Base-by-base conservation (phyloP, 2,329 filamentous ascomycete species). In the Colletotrichum sp. region DNA sequence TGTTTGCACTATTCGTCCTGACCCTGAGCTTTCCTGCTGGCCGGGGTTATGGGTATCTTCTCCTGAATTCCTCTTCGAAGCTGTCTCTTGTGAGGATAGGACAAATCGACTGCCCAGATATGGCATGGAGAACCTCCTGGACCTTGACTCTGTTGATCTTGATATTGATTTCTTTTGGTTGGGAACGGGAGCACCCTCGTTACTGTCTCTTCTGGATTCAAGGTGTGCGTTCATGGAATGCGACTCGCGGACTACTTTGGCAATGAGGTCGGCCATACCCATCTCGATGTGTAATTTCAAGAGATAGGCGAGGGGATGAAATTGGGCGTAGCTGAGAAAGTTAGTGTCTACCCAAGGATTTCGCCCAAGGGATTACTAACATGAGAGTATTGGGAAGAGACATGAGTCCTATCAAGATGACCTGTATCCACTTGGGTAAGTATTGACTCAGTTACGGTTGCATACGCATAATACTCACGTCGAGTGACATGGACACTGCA, bases 211-310 rank as follows among this genome's bases (percentile, higher is more conserved):
- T 7, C 70, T 34, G 2, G 70, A 32, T 14, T 64, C 63, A 4
- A 67, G 43, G 6, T 73, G 70, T 0, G 70, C 69, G 2, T 61
- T 72, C 43, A 75, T 59, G 0, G 73, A 55, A 86, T 93, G 66
- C 77, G 78, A 79, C 6, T 75, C 63, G 28, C 59, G 68, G 1
- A 83, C 78, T 4, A 83, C 79, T 36, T 84, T 86, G 4, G 79
- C 84, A 75, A 89, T 89, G 7, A 89, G 84, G 30, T 87, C 86
- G 65, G 88, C 86, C 86, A 89, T 89, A 18, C 83, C 84, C 85
- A 89, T 87, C 72, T 89, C 88, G 71, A 89, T 89, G 63, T 89
- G 86, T 9, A 89, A 82, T 66, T 89, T 89, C 13, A 89, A 81
- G 0, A 88, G 82, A 74, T 88, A 89, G 9, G 86, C 86, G 1